Base-by-base conservation (phyloP, 2,329 filamentous ascomycete species). In the Talaromyces sp. region DNA sequence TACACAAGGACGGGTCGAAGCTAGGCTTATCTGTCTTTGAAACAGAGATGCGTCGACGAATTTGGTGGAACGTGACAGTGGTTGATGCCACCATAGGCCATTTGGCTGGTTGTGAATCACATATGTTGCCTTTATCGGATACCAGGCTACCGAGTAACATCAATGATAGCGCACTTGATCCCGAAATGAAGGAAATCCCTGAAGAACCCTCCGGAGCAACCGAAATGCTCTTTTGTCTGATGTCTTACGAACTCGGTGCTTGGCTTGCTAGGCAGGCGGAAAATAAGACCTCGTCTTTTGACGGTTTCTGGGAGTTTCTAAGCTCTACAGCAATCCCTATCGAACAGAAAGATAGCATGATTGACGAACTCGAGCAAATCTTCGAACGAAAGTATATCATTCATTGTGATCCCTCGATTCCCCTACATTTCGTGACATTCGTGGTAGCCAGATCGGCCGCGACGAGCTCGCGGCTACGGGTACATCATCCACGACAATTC, bases 41-140 rank as follows among this genome's bases (percentile, higher is more conserved):
- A 70, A 85, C 84, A 2, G 87, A 91, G 72, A 89, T 90, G 81
- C 83, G 88, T n/a, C 80, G 88, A 51, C 81, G 88, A 6, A 79
- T 90, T 22, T 91, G 88, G 88, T 89, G 86, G 87, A 83, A 86
- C 71, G 83, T 89, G 29, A 80, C 87, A 58, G 78, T 88, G 64
- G 79, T 86, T 61, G 86, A 89, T 67, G 79, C 82, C 51, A 84
- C 85, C 68, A 84, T 84, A 64, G 86, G 85, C 49, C 75, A 88
- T 65, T 78, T 85, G 65, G 87, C 86, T 4, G 86, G 86, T 1
- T 80, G 88, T 27, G 85, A 80, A 65, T 82, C 84, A 68, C 82
- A 82, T 10, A 75, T 84, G 62, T 75, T 86, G 2, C 82, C 83
- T n/a, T 19, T 49, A 22, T n/a, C 60, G 7, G 64, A 68, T 43